Conservation (phyloP, 106 monocot genomes). For the Dendrobium catenatum region DNA sequence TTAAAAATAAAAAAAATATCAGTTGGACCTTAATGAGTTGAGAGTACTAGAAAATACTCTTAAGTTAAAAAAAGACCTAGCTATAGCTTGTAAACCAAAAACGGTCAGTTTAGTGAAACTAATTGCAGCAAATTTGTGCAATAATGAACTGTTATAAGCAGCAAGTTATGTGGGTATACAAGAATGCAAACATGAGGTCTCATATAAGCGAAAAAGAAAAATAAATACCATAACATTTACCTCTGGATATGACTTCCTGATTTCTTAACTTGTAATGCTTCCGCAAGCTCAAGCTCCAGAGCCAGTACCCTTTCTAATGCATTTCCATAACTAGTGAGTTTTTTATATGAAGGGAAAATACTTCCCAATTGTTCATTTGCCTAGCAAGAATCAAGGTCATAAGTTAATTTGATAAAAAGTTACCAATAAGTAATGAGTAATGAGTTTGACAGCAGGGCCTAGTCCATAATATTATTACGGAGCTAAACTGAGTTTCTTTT, state of each 20-base stretch:
- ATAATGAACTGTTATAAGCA: neutral
- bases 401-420: neutral
- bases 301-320: slow-evolving; percentile 80
- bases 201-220: neutral
- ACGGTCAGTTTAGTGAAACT: neutral
- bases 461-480: neutral
- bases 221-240: slow-evolving; percentile 21
- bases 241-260: slow-evolving; percentile 50
- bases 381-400: slow-evolving; percentile 19
- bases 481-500: neutral
- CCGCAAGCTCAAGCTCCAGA: slow-evolving; percentile 84
- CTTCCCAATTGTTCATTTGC: slow-evolving; percentile 70
- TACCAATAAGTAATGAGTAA: neutral
- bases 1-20: neutral
- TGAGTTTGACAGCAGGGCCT: neutral
- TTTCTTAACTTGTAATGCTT: slow-evolving; percentile 62
- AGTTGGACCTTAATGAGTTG: neutral
- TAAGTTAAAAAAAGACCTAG: neutral
- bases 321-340: slow-evolving; percentile 53
- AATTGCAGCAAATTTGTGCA: neutral
- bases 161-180: neutral
- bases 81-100: neutral
- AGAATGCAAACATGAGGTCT: too few relatives aligned
- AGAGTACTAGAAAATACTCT: neutral
- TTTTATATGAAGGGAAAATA: slow-evolving; percentile 66